Evolutionary conservation across 176 grass and related monocot genomes (phyloP), one percentile per base, ranked within the genome.

Genomic region (Cenchrus fungigraminus): DNA sequence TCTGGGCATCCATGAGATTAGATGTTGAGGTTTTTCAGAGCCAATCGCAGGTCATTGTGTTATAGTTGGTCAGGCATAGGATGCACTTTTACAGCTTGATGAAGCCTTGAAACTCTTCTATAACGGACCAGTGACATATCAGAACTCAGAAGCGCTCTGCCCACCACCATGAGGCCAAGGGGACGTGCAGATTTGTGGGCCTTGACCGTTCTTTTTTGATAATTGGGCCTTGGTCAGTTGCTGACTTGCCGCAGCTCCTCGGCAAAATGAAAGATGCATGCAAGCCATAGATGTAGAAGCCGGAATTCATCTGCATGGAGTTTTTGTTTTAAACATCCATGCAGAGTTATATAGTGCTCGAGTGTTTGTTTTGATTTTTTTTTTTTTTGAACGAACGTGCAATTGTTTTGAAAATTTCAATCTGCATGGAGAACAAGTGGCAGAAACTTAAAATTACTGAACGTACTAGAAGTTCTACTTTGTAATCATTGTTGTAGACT

Each of bases 1-100:
- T 95, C 25, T 98, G 96, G 96, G 9, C 47, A 16, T 92, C 89
- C 6, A 65, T 95, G 79, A 77, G 93, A 49, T 3, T 98, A 20
- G 86, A 95, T n/a, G 79, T 92, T 3, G 87, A 93, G 77, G 20
- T 82, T 73, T 91, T 79, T 54, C 81, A 65, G 49, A 90, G 84
- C 69, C 85, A 88, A 32, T 76, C 86, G 0, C 79, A 85, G 28
- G 46, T 75, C 54, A 86, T 89, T 40, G 87, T 92, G 25, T 22
- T 86, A 37, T 92, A 86, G 46, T 37, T 76, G 28, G 15, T 37
- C 60, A 58, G 0, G 37, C 3, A 40, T 40, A 40, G 3, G 5
- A 44, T 9, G 52, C 12, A 60, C 7, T 83, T 70, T 60, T 6
- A 22, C 73, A 40, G 3, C 37, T 40, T 40, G 25, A 25, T 40